These are phyloP conservation scores for Fomitopsis betulina DNA, from an alignment of 1,284 basidiomycete genomes.

Conservation along the genomic window DNA sequence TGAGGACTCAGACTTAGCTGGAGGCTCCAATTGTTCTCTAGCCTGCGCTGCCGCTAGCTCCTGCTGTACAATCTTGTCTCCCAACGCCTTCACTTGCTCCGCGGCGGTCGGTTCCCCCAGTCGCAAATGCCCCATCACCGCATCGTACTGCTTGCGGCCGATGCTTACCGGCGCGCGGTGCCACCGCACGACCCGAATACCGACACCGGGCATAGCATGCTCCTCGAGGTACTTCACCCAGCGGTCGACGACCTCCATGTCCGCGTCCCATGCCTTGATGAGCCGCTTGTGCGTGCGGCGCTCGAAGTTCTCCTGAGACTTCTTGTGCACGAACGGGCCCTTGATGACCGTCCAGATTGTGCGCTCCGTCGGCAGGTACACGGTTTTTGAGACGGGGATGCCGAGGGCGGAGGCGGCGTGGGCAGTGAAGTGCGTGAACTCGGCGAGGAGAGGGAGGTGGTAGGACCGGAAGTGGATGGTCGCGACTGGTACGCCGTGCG, in stretches of 20 bases:
- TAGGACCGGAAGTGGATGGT: constrained; percentile 83
- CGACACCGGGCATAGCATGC: constrained; percentile 83
- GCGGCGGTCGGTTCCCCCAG: constrained; percentile 14
- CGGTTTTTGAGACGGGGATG: constrained; percentile 75
- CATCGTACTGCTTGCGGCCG: constrained; percentile 43
- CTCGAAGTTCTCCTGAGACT: constrained; percentile 95
- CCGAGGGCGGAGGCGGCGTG: constrained; percentile 83
- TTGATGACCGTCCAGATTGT: constrained; percentile 85
- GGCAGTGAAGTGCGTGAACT: constrained; percentile 82
- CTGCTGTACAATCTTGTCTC: constrained; percentile 36
- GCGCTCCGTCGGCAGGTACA: constrained; percentile 72
- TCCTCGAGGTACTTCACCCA: constrained; percentile 81
- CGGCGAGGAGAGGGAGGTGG: constrained; percentile 62
- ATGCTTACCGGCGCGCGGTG: constrained; percentile 67
- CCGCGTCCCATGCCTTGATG: constrained; percentile 90
- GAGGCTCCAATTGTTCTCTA: not conserved
- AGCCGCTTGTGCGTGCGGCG: constrained; percentile 77
- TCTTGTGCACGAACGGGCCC: constrained; percentile 91
- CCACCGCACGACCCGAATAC: constrained; percentile 80
- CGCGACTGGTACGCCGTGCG: constrained; percentile 78
- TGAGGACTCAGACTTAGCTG: not conserved
- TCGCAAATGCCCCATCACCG: constrained; percentile 27
- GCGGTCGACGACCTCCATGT: constrained; percentile 73
- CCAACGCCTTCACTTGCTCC: constrained; percentile 27
- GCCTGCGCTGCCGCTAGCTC: constrained; percentile 33